These are phyloP conservation scores for Suhomyces sp. DNA, from an alignment of 805 yeast species.

Conservation along the genomic window DNA sequence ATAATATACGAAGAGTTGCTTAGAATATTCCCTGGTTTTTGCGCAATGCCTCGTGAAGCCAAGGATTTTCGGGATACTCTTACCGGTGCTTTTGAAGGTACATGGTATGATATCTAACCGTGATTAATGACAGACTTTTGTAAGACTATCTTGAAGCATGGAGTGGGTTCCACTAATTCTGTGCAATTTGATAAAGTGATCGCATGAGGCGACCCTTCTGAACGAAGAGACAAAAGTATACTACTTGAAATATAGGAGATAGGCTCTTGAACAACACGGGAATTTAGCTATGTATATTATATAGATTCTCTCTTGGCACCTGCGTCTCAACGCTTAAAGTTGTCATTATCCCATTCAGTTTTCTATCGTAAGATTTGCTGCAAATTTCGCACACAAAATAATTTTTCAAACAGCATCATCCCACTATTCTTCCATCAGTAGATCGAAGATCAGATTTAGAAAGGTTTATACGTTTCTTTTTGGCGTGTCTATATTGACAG, in stretches of 20 bases:
- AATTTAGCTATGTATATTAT: too few species aligned
- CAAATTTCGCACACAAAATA: neutral
- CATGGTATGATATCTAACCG: too few species aligned
- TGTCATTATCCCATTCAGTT: neutral
- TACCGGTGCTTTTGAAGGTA: too few species aligned
- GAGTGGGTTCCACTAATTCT: too few species aligned
- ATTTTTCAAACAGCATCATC: neutral
- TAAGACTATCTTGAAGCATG: too few species aligned
- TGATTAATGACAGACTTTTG: too few species aligned
- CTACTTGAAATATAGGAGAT: neutral
- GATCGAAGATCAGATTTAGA: neutral
- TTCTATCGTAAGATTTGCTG: neutral
- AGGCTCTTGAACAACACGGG: neutral
- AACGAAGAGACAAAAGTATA: neutral
- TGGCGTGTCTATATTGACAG: neutral
- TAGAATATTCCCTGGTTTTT: neutral
- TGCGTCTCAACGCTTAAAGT: neutral
- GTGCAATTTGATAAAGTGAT: too few species aligned
- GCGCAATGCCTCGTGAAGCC: neutral
- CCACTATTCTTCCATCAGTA: neutral
- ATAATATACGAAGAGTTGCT: neutral
- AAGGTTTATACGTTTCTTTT: neutral
- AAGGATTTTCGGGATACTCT: neutral
- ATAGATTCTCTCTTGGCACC: neutral
- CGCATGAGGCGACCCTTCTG: too few species aligned